These are phyloP conservation scores for Solanum bukasovii DNA, from an alignment of 257 asterid species.

Conservation along the genomic window DNA sequence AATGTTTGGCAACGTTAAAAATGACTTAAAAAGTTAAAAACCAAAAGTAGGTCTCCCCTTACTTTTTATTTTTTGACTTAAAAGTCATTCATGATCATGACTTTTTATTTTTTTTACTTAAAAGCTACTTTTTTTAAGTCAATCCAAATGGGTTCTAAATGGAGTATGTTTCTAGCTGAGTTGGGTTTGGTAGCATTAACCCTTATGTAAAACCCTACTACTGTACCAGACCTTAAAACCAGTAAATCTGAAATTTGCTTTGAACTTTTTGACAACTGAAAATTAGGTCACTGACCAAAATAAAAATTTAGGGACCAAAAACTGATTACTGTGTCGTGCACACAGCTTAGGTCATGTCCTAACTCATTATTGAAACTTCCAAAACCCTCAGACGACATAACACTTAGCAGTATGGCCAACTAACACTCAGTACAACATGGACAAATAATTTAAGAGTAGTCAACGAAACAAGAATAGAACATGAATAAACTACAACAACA, in stretches of 20 bases:
- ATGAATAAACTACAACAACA: neutral
- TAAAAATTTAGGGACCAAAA: neutral
- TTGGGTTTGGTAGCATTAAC: neutral
- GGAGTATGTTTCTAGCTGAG: neutral
- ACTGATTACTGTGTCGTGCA: neutral
- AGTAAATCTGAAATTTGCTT: neutral
- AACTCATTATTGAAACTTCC: neutral
- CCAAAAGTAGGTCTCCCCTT: too few relatives aligned
- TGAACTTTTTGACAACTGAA: neutral
- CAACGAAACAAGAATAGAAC: neutral
- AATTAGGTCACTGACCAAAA: neutral
- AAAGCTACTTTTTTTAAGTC: too few relatives aligned
- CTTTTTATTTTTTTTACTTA: too few relatives aligned
- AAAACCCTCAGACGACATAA: neutral
- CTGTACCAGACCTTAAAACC: neutral
- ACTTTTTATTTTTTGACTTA: too few relatives aligned
- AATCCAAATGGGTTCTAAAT: neutral
- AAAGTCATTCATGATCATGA: too few relatives aligned
- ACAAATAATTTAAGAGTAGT: neutral
- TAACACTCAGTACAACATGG: neutral
- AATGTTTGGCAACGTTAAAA: too few relatives aligned
- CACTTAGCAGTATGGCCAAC: neutral
- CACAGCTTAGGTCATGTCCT: neutral
- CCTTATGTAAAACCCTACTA: neutral
- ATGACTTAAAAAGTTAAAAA: too few relatives aligned